These are phyloP conservation scores for Solidago caesia DNA, from an alignment of 129 eudicot genomes.

Conservation along the genomic window DNA sequence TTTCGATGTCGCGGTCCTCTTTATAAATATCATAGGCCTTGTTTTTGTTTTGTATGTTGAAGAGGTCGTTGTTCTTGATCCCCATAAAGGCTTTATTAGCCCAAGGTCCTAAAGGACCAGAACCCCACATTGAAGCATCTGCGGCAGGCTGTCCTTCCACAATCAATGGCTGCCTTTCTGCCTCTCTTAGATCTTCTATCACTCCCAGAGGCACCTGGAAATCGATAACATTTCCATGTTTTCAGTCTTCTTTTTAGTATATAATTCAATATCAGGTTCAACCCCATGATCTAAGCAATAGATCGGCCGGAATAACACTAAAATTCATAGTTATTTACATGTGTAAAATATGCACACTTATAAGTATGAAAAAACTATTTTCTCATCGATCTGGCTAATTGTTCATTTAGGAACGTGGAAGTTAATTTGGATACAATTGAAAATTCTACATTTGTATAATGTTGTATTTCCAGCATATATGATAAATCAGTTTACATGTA, in stretches of 20 bases:
- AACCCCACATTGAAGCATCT: slow-evolving; percentile 35
- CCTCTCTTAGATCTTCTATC: slow-evolving; percentile 53
- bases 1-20: slow-evolving; percentile 51
- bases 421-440: too few relatives aligned
- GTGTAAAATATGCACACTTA: too few relatives aligned
- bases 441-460: too few relatives aligned
- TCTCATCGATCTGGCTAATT: too few relatives aligned
- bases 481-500: too few relatives aligned
- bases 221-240: neutral
- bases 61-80: slow-evolving; percentile 21
- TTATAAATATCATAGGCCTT: slow-evolving; percentile 42
- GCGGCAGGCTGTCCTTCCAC: slow-evolving; percentile 40
- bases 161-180: slow-evolving; percentile 46
- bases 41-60: slow-evolving; percentile 38
- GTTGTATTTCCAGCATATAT: too few relatives aligned
- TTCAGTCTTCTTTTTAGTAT: neutral
- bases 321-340: too few relatives aligned
- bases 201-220: slow-evolving; percentile 58
- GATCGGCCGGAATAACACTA: too few relatives aligned
- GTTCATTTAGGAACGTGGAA: too few relatives aligned
- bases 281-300: too few relatives aligned
- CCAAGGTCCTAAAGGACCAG: slow-evolving; percentile 21
- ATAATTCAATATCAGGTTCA: too few relatives aligned
- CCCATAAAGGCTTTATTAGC: slow-evolving; percentile 34
- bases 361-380: too few relatives aligned